Evolutionary conservation across 441 rosid genomes (phyloP), one percentile per base, ranked within the genome.

Genomic region (Mallotus repandus): DNA sequence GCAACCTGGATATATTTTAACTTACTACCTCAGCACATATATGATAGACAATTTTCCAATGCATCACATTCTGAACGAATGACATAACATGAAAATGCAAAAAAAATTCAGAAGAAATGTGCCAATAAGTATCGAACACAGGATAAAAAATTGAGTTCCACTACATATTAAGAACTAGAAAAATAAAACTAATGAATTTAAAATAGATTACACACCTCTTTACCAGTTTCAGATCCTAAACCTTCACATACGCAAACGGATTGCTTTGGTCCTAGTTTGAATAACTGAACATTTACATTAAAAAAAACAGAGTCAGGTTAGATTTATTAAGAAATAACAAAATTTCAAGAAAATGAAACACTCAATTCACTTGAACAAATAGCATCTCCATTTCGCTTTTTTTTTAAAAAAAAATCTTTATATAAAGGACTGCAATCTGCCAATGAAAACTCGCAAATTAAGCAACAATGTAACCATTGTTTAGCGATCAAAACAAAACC

Each of bases 221-320:
- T 82, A 32, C 21, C 16, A 41, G 80, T 54, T 69, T 77, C 80
- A 45, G 85, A 80, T 77, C 73, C 76, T 62, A 80, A 75, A 74
- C 76, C 66, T 72, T 84, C 83, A 29, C 80, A 76, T 74, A 94
- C 49, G 84, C 97, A 92, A 72, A 92, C 75, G 58, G 89, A 90
- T 71, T 78, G 87, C 53, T 80, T 68, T 18, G 91, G 89, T 63
- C 93, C 93, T 71, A 94, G 78, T 84, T 88, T 89, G 83, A 89
- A 85, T 69, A 94, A 73, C 98, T 94, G 86, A 74, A 66, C 59
- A 80, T 14, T 71, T 74, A 45, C 63, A 41, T 50, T n/a, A 22
- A 57, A 72, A 15, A 35, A 7, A 0, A 2, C 48, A 45, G 48
- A 45, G 48, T 45, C 48, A 35, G 41, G 41, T 3, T 35, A 35